phyloP scores from a whole-genome alignment of 2,329 filamentous ascomycete species.

The Penicillium occitanis region DNA sequence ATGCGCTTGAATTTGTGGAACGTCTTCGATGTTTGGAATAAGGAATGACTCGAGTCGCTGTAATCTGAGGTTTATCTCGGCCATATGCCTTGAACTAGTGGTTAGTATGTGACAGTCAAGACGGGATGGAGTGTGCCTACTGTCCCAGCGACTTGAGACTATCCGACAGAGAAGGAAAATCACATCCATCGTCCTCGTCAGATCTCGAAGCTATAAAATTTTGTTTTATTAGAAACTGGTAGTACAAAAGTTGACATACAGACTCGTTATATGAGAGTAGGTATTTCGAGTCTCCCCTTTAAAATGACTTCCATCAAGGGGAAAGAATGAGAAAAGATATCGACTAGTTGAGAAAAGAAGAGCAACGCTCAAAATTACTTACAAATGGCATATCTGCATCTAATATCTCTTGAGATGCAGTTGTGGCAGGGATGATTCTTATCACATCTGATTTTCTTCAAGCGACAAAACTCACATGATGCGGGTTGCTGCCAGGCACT shows the following conservation, averaged over 20 bases:
- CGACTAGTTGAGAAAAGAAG: too few relatives aligned
- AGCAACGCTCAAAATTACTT: too few relatives aligned
- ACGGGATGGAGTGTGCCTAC: background rate
- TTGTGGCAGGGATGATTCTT: too few relatives aligned
- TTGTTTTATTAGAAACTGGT: background rate
- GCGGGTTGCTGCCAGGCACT: too few relatives aligned
- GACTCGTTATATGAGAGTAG: background rate
- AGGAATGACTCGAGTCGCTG: conserved; percentile 2
- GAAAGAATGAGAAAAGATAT: too few relatives aligned
- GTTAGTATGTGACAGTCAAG: background rate
- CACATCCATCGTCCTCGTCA: background rate
- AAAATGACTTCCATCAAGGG: too few relatives aligned
- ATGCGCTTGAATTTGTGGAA: background rate
- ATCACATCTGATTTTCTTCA: too few relatives aligned
- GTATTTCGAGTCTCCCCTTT: background rate
- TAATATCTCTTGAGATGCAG: too few relatives aligned
- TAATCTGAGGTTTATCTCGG: background rate
- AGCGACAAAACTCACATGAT: too few relatives aligned
- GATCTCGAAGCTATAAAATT: background rate
- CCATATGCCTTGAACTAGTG: background rate
- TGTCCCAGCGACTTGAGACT: background rate
- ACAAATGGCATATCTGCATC: too few relatives aligned
- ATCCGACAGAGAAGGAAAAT: background rate
- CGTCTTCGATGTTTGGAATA: background rate
- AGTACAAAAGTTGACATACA: background rate